Percentiles rank a stretch among this genome's conserved stretches.
These are phyloP conservation scores for Brassica cretica DNA, from an alignment of 345 rosid genomes.

Conservation along the genomic window DNA sequence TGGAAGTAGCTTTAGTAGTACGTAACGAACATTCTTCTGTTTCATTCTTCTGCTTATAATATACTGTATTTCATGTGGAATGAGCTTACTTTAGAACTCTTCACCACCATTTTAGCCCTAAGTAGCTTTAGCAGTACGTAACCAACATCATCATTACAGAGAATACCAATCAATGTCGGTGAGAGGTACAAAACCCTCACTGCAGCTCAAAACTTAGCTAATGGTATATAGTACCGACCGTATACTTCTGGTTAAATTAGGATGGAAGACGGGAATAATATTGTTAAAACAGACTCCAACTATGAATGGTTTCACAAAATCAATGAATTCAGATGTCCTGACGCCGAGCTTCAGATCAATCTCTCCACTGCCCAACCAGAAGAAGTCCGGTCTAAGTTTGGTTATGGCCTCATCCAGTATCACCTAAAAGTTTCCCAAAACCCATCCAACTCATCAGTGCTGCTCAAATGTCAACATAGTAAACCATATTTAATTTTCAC, in stretches of 20 bases:
- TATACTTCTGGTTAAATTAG: not conserved
- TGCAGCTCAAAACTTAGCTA: not conserved
- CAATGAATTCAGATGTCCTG: slow-evolving; percentile 66
- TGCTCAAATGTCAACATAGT: not conserved
- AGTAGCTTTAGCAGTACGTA: not conserved
- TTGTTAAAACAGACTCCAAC: not conserved
- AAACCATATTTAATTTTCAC: not conserved
- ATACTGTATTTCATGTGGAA: not conserved
- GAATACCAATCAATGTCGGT: not conserved
- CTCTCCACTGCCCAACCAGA: slow-evolving; percentile 98
- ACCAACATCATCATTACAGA: slow-evolving; percentile 6
- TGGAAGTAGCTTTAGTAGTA: not conserved
- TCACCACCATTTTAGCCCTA: not conserved
- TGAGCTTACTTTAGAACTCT: not conserved
- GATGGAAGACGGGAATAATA: not conserved
- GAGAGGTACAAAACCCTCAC: not conserved
- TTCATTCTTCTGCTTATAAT: not conserved
- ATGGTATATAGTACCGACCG: not conserved
- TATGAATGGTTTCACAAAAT: slow-evolving; percentile 69
- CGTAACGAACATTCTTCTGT: too few relatives aligned
- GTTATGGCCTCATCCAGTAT: slow-evolving; percentile 87
- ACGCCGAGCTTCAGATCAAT: slow-evolving; percentile 86
- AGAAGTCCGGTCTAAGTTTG: slow-evolving; percentile 64
- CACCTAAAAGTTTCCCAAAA: slow-evolving; percentile 53
- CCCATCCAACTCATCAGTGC: not conserved